Evolutionary conservation across 495 filamentous ascomycete genomes (phyloP).

Genomic region (Xylaria venustula): DNA sequence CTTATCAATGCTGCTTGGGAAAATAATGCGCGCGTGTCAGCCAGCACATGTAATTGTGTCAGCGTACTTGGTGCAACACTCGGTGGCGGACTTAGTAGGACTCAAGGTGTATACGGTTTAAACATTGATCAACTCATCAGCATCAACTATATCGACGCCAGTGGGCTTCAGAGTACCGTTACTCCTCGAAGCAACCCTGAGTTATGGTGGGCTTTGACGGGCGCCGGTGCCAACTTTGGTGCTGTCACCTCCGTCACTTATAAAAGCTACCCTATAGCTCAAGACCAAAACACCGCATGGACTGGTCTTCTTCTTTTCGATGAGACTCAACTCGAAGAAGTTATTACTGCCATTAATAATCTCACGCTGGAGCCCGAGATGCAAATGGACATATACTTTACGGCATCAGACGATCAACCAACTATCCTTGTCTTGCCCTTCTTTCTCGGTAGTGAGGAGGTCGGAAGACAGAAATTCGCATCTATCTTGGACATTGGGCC

Average conservation of each 20-base stretch:
- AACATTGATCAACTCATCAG: constrained; percentile 46
- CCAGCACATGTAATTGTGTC: constrained; percentile 51
- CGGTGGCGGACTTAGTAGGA: constrained; percentile 51
- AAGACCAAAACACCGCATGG: neutral
- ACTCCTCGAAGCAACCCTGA: constrained; percentile 26
- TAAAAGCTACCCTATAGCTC: neutral
- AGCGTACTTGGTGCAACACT: constrained; percentile 47
- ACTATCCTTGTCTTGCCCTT: constrained; percentile 24
- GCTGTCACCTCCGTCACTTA: constrained; percentile 28
- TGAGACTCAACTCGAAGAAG: neutral
- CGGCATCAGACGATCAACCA: constrained; percentile 12
- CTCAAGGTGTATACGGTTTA: constrained; percentile 48
- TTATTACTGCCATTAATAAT: neutral
- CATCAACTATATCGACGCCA: constrained; percentile 43
- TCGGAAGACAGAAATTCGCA: constrained; percentile 23
- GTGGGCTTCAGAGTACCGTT: constrained; percentile 33
- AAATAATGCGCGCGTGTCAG: constrained; percentile 21
- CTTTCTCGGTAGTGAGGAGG: constrained; percentile 13
- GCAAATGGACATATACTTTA: neutral
- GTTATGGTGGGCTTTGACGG: constrained; percentile 37
- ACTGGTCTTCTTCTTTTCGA: neutral
- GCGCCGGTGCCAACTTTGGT: constrained; percentile 46
- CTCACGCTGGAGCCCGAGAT: neutral
- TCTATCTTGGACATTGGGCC: constrained; percentile 29
- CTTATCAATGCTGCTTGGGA: constrained; percentile 20